These are phyloP conservation scores for Acanthamoeba quina DNA, from an alignment of 208 protist species.

Conservation along the genomic window DNA sequence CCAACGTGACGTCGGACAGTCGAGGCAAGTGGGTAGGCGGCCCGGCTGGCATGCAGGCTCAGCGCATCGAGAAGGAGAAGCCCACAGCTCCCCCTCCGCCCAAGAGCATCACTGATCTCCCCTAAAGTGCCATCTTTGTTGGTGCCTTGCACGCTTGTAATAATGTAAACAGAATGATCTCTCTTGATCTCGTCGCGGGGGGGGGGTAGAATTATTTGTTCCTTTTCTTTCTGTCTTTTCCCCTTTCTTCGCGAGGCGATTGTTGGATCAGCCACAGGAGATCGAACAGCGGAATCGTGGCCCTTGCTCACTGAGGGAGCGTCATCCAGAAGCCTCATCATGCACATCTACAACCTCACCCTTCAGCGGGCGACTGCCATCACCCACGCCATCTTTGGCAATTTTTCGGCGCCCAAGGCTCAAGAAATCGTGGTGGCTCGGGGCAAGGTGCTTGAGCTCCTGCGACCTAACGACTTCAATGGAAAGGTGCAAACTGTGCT, in stretches of 20 bases:
- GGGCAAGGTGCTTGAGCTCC: slow-evolving; percentile 91
- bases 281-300: not conserved
- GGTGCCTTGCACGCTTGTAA: not conserved
- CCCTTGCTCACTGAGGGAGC: not conserved
- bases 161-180: not conserved
- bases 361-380: slow-evolving; percentile 91
- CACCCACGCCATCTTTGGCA: slow-evolving; percentile 89
- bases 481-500: slow-evolving; percentile 86
- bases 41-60: slow-evolving; percentile 50
- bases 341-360: slow-evolving; percentile 95
- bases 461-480: slow-evolving; percentile 87
- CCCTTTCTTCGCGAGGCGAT: not conserved
- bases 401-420: slow-evolving; percentile 91
- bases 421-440: slow-evolving; percentile 91
- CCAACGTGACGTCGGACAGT: slow-evolving; percentile 71
- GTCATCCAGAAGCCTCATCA: not conserved
- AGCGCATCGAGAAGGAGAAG: slow-evolving; percentile 31
- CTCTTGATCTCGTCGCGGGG: not conserved
- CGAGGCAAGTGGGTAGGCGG: slow-evolving; percentile 66
- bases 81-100: not conserved
- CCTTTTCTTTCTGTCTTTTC: not conserved
- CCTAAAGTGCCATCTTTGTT: not conserved
- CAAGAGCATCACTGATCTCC: slow-evolving; percentile 28
- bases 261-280: not conserved
- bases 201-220: not conserved